Percentiles rank a stretch among this genome's conserved stretches.
These are phyloP conservation scores for Corchorus olitorius DNA, from an alignment of 345 rosid genomes.

Conservation along the genomic window DNA sequence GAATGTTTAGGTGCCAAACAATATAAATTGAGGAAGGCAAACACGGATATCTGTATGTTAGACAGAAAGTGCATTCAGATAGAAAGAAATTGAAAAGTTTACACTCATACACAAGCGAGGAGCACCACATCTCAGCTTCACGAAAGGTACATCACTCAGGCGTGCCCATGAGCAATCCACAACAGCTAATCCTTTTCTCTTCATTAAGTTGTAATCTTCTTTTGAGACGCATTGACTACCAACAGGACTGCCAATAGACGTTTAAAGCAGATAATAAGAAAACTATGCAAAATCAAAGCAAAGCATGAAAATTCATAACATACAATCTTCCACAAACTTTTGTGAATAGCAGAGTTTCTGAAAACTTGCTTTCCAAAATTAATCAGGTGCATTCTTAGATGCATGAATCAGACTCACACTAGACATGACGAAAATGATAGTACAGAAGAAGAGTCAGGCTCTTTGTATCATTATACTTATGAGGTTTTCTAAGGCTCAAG, in stretches of 20 bases:
- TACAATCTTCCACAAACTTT: not conserved
- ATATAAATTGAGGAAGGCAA: not conserved
- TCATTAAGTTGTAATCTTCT: conserved; percentile 75
- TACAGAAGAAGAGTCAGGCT: not conserved
- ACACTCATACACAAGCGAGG: conserved; percentile 86
- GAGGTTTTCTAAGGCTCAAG: no score
- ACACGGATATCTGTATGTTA: not conserved
- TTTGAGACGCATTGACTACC: conserved; percentile 85
- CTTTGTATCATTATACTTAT: no score
- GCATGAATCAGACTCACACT: not conserved
- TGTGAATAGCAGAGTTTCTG: not conserved
- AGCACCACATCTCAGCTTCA: conserved; percentile 83
- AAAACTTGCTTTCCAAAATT: not conserved
- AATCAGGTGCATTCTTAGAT: not conserved
- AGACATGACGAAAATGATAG: not conserved
- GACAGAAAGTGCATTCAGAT: not conserved
- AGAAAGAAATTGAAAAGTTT: conserved; percentile 1
- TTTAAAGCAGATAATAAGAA: conserved; percentile 12
- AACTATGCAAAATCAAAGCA: conserved; percentile 11
- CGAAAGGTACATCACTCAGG: conserved; percentile 87
- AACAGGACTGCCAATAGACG: conserved; percentile 68
- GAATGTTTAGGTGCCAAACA: not conserved
- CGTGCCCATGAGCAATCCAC: conserved; percentile 99
- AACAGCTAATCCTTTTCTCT: conserved; percentile 89
- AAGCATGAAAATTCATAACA: not conserved